These are phyloP conservation scores for Sarcodon sp. DNA, from an alignment of 768 basidiomycete genomes.

Conservation along the genomic window DNA sequence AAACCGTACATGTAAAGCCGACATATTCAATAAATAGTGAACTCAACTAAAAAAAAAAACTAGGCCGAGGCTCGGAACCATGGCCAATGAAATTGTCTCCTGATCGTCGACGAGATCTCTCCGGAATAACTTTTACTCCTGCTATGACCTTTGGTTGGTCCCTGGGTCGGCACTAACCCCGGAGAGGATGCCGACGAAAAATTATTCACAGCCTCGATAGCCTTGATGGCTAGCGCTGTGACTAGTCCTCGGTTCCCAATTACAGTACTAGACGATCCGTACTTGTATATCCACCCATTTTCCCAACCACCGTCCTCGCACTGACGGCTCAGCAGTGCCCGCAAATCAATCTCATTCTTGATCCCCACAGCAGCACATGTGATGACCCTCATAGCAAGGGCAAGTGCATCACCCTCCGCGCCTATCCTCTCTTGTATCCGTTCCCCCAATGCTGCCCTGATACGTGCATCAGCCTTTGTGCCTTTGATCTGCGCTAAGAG, in stretches of 20 bases:
- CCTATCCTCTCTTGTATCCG: conserved; percentile 38
- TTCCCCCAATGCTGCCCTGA: conserved; percentile 28
- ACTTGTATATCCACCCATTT: conserved; percentile 43
- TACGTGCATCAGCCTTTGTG: conserved; percentile 17
- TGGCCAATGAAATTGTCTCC: too few species aligned
- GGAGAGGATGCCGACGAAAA: too few species aligned
- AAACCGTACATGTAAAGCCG: too few species aligned
- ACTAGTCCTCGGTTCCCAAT: conserved; percentile 44
- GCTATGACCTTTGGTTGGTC: too few species aligned
- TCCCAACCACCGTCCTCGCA: conserved; percentile 44
- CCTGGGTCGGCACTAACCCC: not conserved
- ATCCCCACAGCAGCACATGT: conserved; percentile 29
- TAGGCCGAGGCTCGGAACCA: too few species aligned
- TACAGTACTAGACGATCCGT: conserved; percentile 30
- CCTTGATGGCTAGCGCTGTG: conserved; percentile 40
- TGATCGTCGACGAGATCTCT: too few species aligned
- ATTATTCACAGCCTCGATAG: conserved; percentile 21
- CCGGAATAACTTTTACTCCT: too few species aligned
- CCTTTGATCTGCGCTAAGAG: conserved; percentile 24
- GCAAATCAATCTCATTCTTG: conserved; percentile 29
- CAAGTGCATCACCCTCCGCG: conserved; percentile 35
- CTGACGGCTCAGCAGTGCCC: conserved; percentile 31
- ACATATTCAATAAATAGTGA: too few species aligned
- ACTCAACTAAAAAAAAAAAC: too few species aligned
- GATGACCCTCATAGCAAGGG: conserved; percentile 42